A percentile compares a stretch with the other conserved stretches of the same genome.
Evolutionary conservation across 768 basidiomycete genomes (phyloP).

Genomic region (Tylopilus intermedius): DNA sequence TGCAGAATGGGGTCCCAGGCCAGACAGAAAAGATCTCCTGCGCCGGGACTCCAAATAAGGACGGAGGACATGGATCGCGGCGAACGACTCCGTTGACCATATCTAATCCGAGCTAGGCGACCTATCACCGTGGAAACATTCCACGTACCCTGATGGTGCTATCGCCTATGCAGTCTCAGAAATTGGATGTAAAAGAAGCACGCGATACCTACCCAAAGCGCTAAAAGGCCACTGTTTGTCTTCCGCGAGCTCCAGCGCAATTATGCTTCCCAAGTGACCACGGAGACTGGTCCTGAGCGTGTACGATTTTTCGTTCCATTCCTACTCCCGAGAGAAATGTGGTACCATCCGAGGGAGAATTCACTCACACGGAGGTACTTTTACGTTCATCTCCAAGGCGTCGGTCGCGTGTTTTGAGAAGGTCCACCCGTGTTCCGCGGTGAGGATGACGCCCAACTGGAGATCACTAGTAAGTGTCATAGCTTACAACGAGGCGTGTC

Average conservation of each 20-base stretch:
- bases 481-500: too few relatives aligned
- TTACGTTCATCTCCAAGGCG: constrained; percentile 5
- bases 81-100: constrained; percentile 72
- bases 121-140: not conserved
- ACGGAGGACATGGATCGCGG: constrained; percentile 64
- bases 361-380: constrained; percentile 26
- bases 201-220: constrained; percentile 60
- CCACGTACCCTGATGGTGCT: constrained; percentile 73
- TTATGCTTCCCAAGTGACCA: constrained; percentile 82
- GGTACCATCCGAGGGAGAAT: not conserved
- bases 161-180: constrained; percentile 51
- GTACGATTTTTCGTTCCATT: constrained; percentile 77
- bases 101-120: constrained; percentile 42
- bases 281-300: constrained; percentile 61
- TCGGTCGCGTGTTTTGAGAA: not conserved
- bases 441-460: not conserved
- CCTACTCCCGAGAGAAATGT: constrained; percentile 49
- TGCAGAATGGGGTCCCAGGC: constrained; percentile 66
- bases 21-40: constrained; percentile 85
- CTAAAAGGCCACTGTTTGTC: constrained; percentile 86
- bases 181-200: not conserved
- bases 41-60: constrained; percentile 73
- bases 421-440: not conserved
- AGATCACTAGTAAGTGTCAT: not conserved
- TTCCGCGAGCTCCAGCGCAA: constrained; percentile 70